Conservation (phyloP, 805 yeast species). For the Lipomyces orientalis region DNA sequence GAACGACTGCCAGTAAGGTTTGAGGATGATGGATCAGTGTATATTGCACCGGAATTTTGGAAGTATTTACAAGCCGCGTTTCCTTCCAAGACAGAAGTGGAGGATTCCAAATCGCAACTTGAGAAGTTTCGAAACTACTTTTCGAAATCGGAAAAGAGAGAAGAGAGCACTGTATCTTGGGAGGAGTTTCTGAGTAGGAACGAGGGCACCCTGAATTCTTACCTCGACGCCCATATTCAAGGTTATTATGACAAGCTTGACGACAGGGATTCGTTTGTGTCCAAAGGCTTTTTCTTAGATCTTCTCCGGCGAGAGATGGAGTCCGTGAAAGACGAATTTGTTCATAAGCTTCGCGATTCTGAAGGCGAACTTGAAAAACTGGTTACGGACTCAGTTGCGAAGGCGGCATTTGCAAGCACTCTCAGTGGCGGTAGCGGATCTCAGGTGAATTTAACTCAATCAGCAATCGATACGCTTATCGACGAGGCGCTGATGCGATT, state of each 20-base stretch:
- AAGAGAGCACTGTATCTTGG: slow-evolving; percentile 22
- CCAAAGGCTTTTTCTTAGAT: slow-evolving; percentile 27
- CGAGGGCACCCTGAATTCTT: slow-evolving; percentile 17
- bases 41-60: slow-evolving; percentile 33
- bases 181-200: slow-evolving; percentile 27
- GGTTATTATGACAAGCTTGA: slow-evolving; percentile 20
- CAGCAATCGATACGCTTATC: slow-evolving; percentile 33
- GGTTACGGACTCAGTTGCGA: slow-evolving; percentile 9
- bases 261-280: slow-evolving; percentile 22
- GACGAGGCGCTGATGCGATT: slow-evolving; percentile 29
- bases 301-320: slow-evolving; percentile 30
- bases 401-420: slow-evolving; percentile 1
- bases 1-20: slow-evolving; percentile 25
- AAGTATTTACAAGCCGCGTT: slow-evolving; percentile 29
- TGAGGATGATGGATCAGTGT: slow-evolving; percentile 21
- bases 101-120: neutral
- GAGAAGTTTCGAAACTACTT: slow-evolving; percentile 1
- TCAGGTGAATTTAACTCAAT: slow-evolving; percentile 26
- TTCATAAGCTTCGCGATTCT: slow-evolving; percentile 10
- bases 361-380: slow-evolving; percentile 16
- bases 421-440: neutral
- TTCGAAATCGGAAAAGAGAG: neutral
- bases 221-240: slow-evolving; percentile 21
- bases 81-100: slow-evolving; percentile 16
- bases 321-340: slow-evolving; percentile 15